Base-by-base conservation (phyloP, 257 asterid species). In the Craterostigma plantagineum region DNA sequence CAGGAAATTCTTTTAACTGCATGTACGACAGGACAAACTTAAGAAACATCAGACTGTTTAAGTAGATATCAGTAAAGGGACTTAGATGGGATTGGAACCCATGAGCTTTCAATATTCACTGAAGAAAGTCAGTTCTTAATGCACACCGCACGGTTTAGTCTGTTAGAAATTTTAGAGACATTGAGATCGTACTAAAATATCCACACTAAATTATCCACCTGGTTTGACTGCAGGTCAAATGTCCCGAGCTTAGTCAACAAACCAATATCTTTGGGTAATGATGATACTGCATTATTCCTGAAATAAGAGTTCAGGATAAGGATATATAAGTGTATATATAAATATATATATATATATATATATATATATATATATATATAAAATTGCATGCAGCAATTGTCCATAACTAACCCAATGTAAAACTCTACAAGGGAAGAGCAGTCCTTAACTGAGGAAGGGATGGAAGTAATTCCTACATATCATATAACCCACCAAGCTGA, bases 181-280 rank as follows among this genome's bases (percentile, higher is more conserved):
- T n/a, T n/a, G n/a, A n/a, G n/a, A n/a, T 23, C 4, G 30, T 6
- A 2, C 30, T 23, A 23, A n/a, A 40, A 42, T 9, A 58, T 30
- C n/a, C n/a, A n/a, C n/a, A n/a, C n/a, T n/a, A n/a, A n/a, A n/a
- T n/a, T n/a, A n/a, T n/a, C 13, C 46, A 87, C 98, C 95, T 76
- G 87, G 64, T 87, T 87, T 57, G 95, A 82, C 58, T 83, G 98
- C 67, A 87, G 82, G 72, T 87, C 91, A 64, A 87, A 77, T 59
- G 92, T 79, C 58, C 95, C 93, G 58, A 82, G 66, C 62, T 71
- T 61, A 43, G 80, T 64, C 64, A 87, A 59, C 45, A 71, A 60
- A 45, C 92, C 93, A 61, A 87, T 73, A 67, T 79, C 95, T 42
- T 64, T 54, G 9, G 98, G 98, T 56, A 87, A 69, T 50, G 75